phyloP scores from a whole-genome alignment of 2,329 filamentous ascomycete genomes.

The Geoglossum cookeanum region DNA sequence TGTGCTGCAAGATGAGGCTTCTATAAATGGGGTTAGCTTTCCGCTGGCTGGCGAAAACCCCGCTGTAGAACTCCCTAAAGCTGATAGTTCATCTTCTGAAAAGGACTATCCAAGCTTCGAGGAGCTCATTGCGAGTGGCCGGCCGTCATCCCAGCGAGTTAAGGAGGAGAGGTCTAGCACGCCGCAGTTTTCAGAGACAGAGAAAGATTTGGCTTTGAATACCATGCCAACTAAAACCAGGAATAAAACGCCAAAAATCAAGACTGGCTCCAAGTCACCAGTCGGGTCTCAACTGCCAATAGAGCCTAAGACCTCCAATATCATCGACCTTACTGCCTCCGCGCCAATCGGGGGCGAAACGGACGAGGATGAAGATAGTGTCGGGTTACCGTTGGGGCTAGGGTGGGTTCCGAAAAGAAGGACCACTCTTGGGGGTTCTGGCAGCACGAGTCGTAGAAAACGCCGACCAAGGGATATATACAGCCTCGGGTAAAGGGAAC shows the following conservation, averaged over 20 bases:
- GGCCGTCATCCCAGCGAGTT: background rate
- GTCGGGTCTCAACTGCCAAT: too few relatives aligned
- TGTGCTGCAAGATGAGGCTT: background rate
- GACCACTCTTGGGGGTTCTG: background rate
- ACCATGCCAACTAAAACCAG: background rate
- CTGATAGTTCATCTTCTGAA: background rate
- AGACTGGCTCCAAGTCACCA: background rate
- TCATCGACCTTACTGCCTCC: background rate
- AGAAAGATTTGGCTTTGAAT: background rate
- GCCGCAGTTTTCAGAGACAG: too few relatives aligned
- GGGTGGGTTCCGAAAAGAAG: background rate
- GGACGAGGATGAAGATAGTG: background rate
- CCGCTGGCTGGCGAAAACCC: background rate
- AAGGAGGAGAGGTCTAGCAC: background rate
- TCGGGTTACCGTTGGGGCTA: background rate
- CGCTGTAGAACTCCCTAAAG: background rate
- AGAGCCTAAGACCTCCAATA: background rate
- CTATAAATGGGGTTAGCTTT: background rate
- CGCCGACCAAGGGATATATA: background rate
- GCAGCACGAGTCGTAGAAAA: background rate
- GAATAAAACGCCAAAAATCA: background rate
- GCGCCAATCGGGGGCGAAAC: background rate
- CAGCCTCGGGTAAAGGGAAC: background rate
- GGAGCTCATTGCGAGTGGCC: background rate
- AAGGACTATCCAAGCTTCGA: background rate